A percentile compares a stretch with the other conserved stretches of the same genome.
Conservation (phyloP, 2,329 filamentous ascomycete species). For the Akanthomyces uredinophilus region DNA sequence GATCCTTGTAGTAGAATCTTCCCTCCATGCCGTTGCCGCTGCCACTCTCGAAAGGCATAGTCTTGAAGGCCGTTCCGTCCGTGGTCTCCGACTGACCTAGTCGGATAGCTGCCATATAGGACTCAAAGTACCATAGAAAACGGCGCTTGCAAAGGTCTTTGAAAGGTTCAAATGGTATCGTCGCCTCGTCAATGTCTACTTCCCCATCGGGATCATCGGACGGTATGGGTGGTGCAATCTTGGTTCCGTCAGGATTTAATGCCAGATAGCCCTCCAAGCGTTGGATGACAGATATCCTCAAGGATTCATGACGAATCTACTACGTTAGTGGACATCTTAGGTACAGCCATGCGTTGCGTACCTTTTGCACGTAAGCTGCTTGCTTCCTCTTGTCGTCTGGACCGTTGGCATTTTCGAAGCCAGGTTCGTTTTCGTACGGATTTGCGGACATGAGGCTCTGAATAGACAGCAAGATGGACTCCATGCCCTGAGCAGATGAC, state of each 20-base stretch:
- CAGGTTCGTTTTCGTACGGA: slow-evolving; percentile 94
- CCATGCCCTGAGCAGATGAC: slow-evolving; percentile 92
- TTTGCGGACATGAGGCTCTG: slow-evolving; percentile 93
- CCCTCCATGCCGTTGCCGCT: slow-evolving; percentile 80
- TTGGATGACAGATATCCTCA: slow-evolving; percentile 81
- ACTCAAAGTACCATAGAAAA: slow-evolving; percentile 94
- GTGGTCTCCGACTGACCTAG: slow-evolving; percentile 59
- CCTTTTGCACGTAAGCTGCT: slow-evolving; percentile 73
- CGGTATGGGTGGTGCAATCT: slow-evolving; percentile 25
- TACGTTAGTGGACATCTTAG: slow-evolving; percentile 16
- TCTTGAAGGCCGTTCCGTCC: slow-evolving; percentile 60
- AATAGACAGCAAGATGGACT: slow-evolving; percentile 91
- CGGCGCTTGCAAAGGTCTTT: slow-evolving; percentile 84
- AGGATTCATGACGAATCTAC: slow-evolving; percentile 83
- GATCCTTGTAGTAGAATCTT: slow-evolving; percentile 70
- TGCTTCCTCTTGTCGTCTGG: slow-evolving; percentile 67
- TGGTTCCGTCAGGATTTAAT: slow-evolving; percentile 50
- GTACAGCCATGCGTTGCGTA: slow-evolving; percentile 28
- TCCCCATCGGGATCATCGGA: slow-evolving; percentile 39
- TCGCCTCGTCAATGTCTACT: slow-evolving; percentile 42
- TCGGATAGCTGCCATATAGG: slow-evolving; percentile 69
- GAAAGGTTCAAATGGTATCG: slow-evolving; percentile 73
- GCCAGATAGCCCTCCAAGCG: slow-evolving; percentile 75
- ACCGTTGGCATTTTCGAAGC: slow-evolving; percentile 72
- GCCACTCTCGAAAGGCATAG: slow-evolving; percentile 76